Base-by-base conservation (phyloP, 2,329 filamentous ascomycete genomes). In the Metarhizium album region DNA sequence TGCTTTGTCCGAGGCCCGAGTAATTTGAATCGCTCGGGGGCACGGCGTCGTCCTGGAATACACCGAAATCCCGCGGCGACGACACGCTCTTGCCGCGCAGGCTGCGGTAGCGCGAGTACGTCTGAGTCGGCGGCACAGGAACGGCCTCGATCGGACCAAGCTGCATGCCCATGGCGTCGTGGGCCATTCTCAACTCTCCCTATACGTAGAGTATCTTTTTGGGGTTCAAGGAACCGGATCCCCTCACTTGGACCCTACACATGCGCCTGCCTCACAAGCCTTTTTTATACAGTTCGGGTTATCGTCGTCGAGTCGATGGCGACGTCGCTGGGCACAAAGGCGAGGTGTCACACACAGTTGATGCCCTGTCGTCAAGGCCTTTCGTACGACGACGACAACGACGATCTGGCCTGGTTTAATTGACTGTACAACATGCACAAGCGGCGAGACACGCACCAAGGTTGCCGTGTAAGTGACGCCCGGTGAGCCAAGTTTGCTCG, bases 81-180 rank as follows among this genome's bases (percentile, higher is more conserved):
- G 65, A 66, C 9, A 67, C 56, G 55, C 65, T 68, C 47, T 67
- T 68, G 29, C 65, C 66, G 4, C 65, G 60, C 22, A 68, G 59
- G 31, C 49, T 59, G 50, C 61, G 65, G 49, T 63, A 67, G 42
- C 63, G 62, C 4, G 67, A 68, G 9, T 57, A 52, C 16, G 57
- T 46, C n/a, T 54, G 50, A 40, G 49, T 53, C 8, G 56, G 59
- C 20, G 59, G 58, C 51, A 53, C 46, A 48, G 52, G 51, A 55
- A 57, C 47, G 45, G 51, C 20, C 29, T 52, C 52, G 45, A 52
- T 37, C n/a, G 48, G 50, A 22, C 46, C 51, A 22, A 31, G 31
- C 33, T 33, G 45, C 46, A 40, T 38, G 23, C 45, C 45, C 52
- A 42, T 42, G 23, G 33, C 50, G 42, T 47, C 52, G 42, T 37